Conservation (phyloP, 148 eudicot species). For the Bassia scoparia region DNA sequence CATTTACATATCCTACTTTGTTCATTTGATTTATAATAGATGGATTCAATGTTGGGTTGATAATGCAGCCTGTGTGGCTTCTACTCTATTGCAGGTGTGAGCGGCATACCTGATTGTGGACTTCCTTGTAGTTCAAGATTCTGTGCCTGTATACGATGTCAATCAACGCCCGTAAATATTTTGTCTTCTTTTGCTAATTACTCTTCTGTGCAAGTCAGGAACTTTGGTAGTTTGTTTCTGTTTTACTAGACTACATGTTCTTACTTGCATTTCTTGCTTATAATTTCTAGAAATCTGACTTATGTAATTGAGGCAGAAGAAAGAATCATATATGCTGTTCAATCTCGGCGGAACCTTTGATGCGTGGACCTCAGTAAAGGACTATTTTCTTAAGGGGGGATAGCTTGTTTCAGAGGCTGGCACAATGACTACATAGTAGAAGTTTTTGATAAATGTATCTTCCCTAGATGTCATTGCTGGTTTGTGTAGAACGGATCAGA, state of each 20-base stretch:
- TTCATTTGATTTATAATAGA: background rate
- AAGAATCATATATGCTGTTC: background rate
- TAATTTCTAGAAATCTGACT: slow-evolving; percentile 7
- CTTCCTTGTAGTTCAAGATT: slow-evolving; percentile 66
- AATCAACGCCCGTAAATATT: slow-evolving; percentile 88
- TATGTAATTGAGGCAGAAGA: background rate
- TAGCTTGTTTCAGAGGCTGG: too few species aligned
- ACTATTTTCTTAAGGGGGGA: too few species aligned
- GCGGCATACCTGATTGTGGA: slow-evolving; percentile 63
- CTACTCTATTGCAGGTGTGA: slow-evolving; percentile 71
- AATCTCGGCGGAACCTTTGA: too few species aligned
- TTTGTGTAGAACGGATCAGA: too few species aligned
- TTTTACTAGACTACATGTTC: background rate
- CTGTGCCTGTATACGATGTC: slow-evolving; percentile 74
- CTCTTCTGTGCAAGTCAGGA: background rate
- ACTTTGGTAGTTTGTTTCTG: background rate
- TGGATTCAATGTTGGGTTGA: background rate
- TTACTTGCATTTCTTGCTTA: background rate
- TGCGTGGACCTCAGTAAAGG: background rate
- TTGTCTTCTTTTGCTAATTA: background rate
- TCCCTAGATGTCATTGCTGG: too few species aligned
- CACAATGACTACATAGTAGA: too few species aligned
- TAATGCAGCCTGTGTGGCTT: slow-evolving; percentile 72
- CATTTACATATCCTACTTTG: background rate
- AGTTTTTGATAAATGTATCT: too few species aligned